phyloP scores from a whole-genome alignment of 352 stramenopile genomes.

The Phytophthora megakarya region DNA sequence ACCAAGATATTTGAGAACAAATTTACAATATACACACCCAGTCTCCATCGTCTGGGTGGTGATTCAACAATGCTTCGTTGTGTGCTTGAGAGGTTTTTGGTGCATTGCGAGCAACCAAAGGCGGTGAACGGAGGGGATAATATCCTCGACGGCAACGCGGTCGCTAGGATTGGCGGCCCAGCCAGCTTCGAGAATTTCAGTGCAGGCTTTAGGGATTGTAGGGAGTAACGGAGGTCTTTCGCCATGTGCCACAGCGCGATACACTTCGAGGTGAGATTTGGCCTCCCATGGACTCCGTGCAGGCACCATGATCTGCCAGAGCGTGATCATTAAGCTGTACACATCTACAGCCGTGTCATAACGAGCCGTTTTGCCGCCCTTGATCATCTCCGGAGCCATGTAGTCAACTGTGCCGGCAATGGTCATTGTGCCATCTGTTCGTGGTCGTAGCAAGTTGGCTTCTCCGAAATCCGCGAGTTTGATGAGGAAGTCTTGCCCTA shows the following conservation, averaged over 20 bases:
- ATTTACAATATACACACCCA: slow-evolving; percentile 38
- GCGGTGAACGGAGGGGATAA: slow-evolving; percentile 77
- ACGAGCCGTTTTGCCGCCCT: slow-evolving; percentile 76
- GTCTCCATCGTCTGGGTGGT: slow-evolving; percentile 9
- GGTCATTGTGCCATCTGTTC: slow-evolving; percentile 83
- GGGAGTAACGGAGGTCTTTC: slow-evolving; percentile 74
- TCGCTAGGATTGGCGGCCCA: slow-evolving; percentile 77
- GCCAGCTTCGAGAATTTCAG: slow-evolving; percentile 71
- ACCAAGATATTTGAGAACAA: slow-evolving; percentile 25
- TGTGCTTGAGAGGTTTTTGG: slow-evolving; percentile 73
- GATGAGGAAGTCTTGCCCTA: slow-evolving; percentile 77
- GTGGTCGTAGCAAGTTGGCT: slow-evolving; percentile 78
- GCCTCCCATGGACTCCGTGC: slow-evolving; percentile 73
- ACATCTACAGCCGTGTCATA: slow-evolving; percentile 84
- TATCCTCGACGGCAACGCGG: slow-evolving; percentile 73
- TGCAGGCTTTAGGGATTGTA: slow-evolving; percentile 71
- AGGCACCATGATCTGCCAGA: slow-evolving; percentile 89
- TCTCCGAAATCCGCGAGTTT: slow-evolving; percentile 89
- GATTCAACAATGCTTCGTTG: slow-evolving; percentile 47
- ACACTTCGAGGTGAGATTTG: slow-evolving; percentile 82
- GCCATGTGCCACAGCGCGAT: slow-evolving; percentile 71
- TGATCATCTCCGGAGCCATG: slow-evolving; percentile 87
- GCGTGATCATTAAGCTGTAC: slow-evolving; percentile 88
- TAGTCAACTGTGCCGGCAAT: slow-evolving; percentile 87
- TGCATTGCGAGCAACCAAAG: slow-evolving; percentile 81